Conservation (phyloP, 2,329 filamentous ascomycete genomes). For the Aspergillus sclerotialis region DNA sequence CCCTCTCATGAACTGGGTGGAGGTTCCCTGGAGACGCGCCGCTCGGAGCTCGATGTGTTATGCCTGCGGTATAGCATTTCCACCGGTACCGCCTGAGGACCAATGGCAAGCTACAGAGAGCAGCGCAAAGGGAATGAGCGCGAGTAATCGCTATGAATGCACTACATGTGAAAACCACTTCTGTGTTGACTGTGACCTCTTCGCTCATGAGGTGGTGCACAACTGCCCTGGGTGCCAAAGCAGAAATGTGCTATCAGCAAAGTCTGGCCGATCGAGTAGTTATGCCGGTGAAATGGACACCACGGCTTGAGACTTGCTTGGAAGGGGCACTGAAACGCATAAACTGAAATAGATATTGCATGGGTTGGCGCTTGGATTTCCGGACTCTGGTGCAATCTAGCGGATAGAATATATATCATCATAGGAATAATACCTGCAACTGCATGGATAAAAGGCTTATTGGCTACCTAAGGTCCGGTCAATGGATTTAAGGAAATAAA, state of each 20-base stretch:
- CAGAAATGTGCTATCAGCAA: constrained; percentile 11
- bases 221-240: constrained; percentile 87
- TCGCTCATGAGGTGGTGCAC: constrained; percentile 87
- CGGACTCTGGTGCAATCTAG: no score
- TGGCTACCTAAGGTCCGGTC: no score
- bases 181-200: constrained; percentile 96
- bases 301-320: constrained; percentile 11
- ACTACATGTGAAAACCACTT: constrained; percentile 83
- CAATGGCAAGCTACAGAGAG: constrained; percentile 28
- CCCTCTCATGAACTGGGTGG: constrained; percentile 81
- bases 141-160: constrained; percentile 84
- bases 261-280: constrained; percentile 4
- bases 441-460: no score
- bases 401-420: background rate
- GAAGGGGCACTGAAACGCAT: no score
- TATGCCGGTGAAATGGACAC: constrained; percentile 24
- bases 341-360: background rate
- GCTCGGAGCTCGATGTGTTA: constrained; percentile 60
- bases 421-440: no score
- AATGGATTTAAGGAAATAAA: no score
- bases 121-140: constrained; percentile 62
- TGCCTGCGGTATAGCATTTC: constrained; percentile 70
- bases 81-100: constrained; percentile 38
- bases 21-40: constrained; percentile 77
- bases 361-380: constrained; percentile 6